Conservation (phyloP, 2,329 filamentous ascomycete species). For the Proliferodiscus dingleyae region DNA sequence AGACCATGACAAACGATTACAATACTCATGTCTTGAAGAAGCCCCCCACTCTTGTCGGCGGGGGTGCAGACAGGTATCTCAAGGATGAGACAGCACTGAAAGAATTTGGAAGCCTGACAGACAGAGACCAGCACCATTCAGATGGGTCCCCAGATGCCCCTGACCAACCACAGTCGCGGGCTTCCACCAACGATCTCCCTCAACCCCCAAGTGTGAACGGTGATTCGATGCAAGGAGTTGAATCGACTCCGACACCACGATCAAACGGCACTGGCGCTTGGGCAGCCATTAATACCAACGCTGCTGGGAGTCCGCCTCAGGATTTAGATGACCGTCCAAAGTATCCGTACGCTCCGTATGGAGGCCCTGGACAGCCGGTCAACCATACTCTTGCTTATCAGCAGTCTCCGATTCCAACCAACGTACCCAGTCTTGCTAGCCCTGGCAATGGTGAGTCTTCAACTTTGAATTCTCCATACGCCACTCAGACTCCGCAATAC, state of each 20-base stretch:
- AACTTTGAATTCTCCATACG: slow-evolving; percentile 24
- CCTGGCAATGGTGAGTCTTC: slow-evolving; percentile 25
- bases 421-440: slow-evolving; percentile 22
- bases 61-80: slow-evolving; percentile 52
- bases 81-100: slow-evolving; percentile 46
- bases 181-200: slow-evolving; percentile 26
- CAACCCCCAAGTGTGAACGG: slow-evolving; percentile 18
- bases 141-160: slow-evolving; percentile 22
- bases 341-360: slow-evolving; percentile 18
- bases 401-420: slow-evolving; percentile 21
- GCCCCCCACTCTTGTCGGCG: slow-evolving; percentile 31
- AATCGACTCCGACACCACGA: slow-evolving; percentile 18
- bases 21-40: slow-evolving; percentile 33
- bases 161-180: slow-evolving; percentile 22
- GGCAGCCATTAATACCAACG: slow-evolving; percentile 27
- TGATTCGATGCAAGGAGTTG: slow-evolving; percentile 30
- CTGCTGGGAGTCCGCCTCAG: slow-evolving; percentile 9
- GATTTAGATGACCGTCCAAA: slow-evolving; percentile 24
- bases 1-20: slow-evolving; percentile 43
- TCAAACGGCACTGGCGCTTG: slow-evolving; percentile 20
- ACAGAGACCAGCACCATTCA: slow-evolving; percentile 17
- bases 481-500: slow-evolving; percentile 11
- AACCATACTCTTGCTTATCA: slow-evolving; percentile 12
- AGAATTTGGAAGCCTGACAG: slow-evolving; percentile 41
- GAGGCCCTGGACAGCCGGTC: slow-evolving; percentile 4